Conservation (phyloP, 2,329 filamentous ascomycete genomes). For the Dothiorella sarmentorum region DNA sequence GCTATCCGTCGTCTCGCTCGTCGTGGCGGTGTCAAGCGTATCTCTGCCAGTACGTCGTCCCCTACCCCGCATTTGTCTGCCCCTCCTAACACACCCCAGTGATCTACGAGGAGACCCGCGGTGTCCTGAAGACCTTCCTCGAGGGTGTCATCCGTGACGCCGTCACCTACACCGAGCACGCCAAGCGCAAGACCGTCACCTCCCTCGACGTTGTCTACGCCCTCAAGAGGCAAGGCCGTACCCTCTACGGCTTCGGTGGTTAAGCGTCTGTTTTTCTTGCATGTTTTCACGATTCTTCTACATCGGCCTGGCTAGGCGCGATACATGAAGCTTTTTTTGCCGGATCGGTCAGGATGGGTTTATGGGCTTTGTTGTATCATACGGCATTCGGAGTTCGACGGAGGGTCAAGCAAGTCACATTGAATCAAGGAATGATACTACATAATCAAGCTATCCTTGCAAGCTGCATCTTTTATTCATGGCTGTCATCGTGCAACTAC, state of each 20-base stretch:
- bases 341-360: constrained; percentile 17
- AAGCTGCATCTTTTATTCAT: background rate
- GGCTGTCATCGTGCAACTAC: no score
- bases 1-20: constrained; percentile 54
- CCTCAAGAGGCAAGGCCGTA: constrained; percentile 62
- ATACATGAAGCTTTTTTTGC: constrained; percentile 14
- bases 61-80: background rate
- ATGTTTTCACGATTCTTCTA: constrained; percentile 19
- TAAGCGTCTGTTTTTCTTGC: constrained; percentile 47
- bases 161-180: constrained; percentile 76
- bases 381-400: constrained; percentile 17
- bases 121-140: constrained; percentile 75
- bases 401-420: constrained; percentile 17
- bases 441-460: constrained; percentile 15
- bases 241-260: constrained; percentile 87
- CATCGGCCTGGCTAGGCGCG: constrained; percentile 15
- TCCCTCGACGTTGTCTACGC: constrained; percentile 63
- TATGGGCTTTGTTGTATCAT: constrained; percentile 19
- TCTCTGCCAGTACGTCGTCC: constrained; percentile 45
- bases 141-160: constrained; percentile 73
- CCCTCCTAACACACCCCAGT: constrained; percentile 43
- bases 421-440: constrained; percentile 18
- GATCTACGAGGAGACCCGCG: constrained; percentile 77
- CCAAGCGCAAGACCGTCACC: constrained; percentile 77
- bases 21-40: constrained; percentile 54